These are phyloP conservation scores for Gossypium aridum DNA, from an alignment of 441 rosid genomes.

Conservation along the genomic window DNA sequence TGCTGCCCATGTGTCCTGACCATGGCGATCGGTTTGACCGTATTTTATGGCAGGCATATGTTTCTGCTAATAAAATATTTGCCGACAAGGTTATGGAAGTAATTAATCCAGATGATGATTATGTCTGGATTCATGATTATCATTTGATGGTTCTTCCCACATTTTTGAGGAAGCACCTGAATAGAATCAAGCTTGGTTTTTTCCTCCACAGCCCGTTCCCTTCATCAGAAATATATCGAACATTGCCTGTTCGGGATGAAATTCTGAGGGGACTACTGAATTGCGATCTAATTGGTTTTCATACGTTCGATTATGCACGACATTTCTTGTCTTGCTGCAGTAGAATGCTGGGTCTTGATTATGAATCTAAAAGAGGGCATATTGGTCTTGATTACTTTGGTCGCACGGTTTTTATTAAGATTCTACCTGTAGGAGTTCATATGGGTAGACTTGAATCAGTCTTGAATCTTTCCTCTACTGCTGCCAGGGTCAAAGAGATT, in stretches of 20 bases:
- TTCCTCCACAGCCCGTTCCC: constrained; percentile 95
- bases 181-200: constrained; percentile 80
- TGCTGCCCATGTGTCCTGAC: constrained; percentile 89
- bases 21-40: constrained; percentile 91
- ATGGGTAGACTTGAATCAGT: constrained; percentile 88
- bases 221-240: constrained; percentile 82
- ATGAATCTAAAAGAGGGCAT: constrained; percentile 88
- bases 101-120: constrained; percentile 79
- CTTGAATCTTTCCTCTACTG: constrained; percentile 61
- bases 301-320: constrained; percentile 87
- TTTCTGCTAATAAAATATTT: constrained; percentile 81
- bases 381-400: constrained; percentile 93
- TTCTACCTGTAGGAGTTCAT: constrained; percentile 81
- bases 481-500: constrained; percentile 60
- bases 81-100: constrained; percentile 89
- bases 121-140: constrained; percentile 88
- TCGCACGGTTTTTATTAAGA: constrained; percentile 75
- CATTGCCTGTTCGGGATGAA: constrained; percentile 78
- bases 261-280: constrained; percentile 74
- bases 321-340: constrained; percentile 95
- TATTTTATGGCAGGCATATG: constrained; percentile 78
- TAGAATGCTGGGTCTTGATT: constrained; percentile 86
- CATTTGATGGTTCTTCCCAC: constrained; percentile 91
- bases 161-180: constrained; percentile 60
- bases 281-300: constrained; percentile 83